These are phyloP conservation scores for Euclidium syriacum DNA, from an alignment of 345 rosid genomes.

Conservation along the genomic window DNA sequence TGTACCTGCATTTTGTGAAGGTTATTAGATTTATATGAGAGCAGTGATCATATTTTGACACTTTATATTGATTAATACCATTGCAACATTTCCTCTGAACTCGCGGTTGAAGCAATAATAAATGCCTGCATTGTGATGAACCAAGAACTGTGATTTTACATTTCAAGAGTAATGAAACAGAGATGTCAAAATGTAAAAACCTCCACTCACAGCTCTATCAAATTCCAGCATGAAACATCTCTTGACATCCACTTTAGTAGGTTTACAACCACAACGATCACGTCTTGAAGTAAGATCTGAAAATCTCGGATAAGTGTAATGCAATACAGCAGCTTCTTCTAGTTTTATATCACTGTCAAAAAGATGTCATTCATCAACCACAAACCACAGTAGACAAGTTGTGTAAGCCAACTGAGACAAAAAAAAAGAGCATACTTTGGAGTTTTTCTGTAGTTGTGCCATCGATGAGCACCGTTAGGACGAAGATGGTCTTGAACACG, in stretches of 20 bases:
- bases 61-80: slow-evolving; percentile 46
- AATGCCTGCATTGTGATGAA: slow-evolving; percentile 67
- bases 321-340: slow-evolving; percentile 88
- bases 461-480: slow-evolving; percentile 97
- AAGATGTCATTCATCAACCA: slow-evolving; percentile 3
- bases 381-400: background rate
- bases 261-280: slow-evolving; percentile 98
- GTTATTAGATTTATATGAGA: slow-evolving; percentile 6
- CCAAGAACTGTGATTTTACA: slow-evolving; percentile 11
- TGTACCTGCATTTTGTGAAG: slow-evolving; percentile 50
- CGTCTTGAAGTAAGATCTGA: slow-evolving; percentile 97
- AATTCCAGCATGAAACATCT: slow-evolving; percentile 98
- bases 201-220: slow-evolving; percentile 82
- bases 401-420: background rate
- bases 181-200: background rate
- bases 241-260: slow-evolving; percentile 87
- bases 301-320: slow-evolving; percentile 80
- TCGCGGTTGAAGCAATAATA: slow-evolving; percentile 94
- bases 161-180: background rate
- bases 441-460: slow-evolving; percentile 87
- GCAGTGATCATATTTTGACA: background rate
- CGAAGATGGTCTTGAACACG: slow-evolving; percentile 90
- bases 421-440: slow-evolving; percentile 51
- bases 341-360: slow-evolving; percentile 64
- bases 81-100: slow-evolving; percentile 87